Base-by-base conservation (phyloP, 495 filamentous ascomycete species). In the Ramalina intermedia region DNA sequence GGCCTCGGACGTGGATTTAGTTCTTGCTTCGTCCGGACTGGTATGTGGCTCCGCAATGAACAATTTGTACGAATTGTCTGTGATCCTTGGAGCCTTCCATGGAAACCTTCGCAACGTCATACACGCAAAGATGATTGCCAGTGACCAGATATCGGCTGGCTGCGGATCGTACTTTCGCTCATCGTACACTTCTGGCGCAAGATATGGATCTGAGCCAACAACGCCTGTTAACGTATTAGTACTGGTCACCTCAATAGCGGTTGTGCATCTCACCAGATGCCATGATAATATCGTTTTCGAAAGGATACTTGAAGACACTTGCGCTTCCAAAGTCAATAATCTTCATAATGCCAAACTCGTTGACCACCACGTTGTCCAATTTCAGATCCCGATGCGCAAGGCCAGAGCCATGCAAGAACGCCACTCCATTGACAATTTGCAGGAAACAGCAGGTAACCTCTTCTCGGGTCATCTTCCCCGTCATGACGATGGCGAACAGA, bases 311-410 rank as follows among this genome's bases (percentile, higher is more conserved):
- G 69, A 90, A 99, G 41, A 99, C 89, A 49, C 87, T 88, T 4
- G 91, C 88, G 66, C 91, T 96, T 47, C 91, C 91, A 68, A 99
- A 99, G 63, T 99, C 91, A 53, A 99, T 99, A 44, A 99, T 83
- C 67, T 99, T 99, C 84, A 99, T 94, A 53, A 99, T 96, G n/a
- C 91, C 91, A 55, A 81, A 77, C 57, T 95, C 84, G 56, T 89
- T 96, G 43, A 99, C 87, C 41, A 99, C 91, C 14, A 99, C 91
- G 56, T 99, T 99, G 66, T 99, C 91, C 57, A 99, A 65, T 63
- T 99, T 99, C 55, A 99, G 62, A 74, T 99, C 91, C 24, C 91
- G 79, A 69, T 99, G 91, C 12, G 93, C 87, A 36, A 99, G 68
- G 6, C 91, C 91, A 83, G 95, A 94, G 58, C 82, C 84, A 62